Conservation (phyloP, 768 basidiomycete species). For the Trametes coccinea region DNA sequence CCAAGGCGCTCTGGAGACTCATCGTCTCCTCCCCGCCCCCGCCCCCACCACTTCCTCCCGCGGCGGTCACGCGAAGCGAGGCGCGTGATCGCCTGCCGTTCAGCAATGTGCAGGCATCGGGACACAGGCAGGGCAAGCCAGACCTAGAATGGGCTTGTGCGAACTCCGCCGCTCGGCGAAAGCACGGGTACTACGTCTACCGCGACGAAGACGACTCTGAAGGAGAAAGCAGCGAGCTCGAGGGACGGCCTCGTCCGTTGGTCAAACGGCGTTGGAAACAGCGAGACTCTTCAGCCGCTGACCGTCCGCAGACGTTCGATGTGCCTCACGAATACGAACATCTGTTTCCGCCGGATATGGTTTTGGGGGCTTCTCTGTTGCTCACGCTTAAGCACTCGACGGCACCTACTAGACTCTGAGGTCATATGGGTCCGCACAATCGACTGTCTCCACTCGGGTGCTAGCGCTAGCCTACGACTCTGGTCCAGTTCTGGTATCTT, state of each 20-base stretch:
- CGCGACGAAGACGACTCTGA: conserved; percentile 24
- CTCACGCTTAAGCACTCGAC: conserved; percentile 30
- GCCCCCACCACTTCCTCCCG: conserved; percentile 8
- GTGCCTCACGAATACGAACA: conserved; percentile 26
- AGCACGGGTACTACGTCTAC: conserved; percentile 20
- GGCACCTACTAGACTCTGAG: neutral
- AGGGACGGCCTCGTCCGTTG: neutral
- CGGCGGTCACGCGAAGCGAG: conserved; percentile 3
- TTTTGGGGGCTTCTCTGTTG: conserved; percentile 33
- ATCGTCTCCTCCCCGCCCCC: conserved; percentile 30
- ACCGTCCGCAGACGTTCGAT: neutral
- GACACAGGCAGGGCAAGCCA: conserved; percentile 24
- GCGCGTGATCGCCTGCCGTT: neutral
- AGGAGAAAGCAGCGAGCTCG: conserved; percentile 12
- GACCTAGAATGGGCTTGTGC: conserved; percentile 50
- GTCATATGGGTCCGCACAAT: neutral
- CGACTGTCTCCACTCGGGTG: neutral
- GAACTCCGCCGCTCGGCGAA: conserved; percentile 39
- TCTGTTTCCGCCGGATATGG: conserved; percentile 30
- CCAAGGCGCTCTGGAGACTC: conserved; percentile 33
- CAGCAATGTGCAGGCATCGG: neutral
- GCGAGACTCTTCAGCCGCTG: neutral
- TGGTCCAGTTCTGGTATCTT: too few relatives aligned
- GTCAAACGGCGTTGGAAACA: neutral
- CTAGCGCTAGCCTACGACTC: neutral